Evolutionary conservation across 768 basidiomycete species (phyloP), one percentile per base, ranked within the genome.

Genomic region (Serendipita sp.): DNA sequence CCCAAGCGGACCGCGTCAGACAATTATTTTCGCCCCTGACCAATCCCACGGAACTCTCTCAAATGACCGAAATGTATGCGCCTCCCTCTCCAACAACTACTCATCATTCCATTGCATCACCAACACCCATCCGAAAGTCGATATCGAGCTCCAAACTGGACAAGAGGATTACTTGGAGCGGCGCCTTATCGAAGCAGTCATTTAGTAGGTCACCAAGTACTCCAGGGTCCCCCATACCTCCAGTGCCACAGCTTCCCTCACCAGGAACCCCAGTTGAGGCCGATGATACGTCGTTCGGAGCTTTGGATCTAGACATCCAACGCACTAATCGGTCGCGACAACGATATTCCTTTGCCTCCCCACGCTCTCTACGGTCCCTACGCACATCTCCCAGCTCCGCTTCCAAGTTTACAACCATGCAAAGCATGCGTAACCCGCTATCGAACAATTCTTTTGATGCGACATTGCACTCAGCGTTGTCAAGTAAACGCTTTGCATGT

Each of bases 31-130:
- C 84, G 4, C 89, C 88, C 13, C 80, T 92, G 52, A 85, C 89
- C 0, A 81, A 80, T 4, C 84, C 86, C 4, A 71, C 79, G 13
- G 84, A 87, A 67, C 76, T 90, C n/a, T 78, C 84, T 8, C 89
- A 88, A 70, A 78, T 92, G 10, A 77, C 86, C 10, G 89, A 89
- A 73, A 92, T 92, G 90, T 92, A 92, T 72, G 87, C 88, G 0
- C 89, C 90, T 3, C 80, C 88, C 0, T 87, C 85, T 0, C 85
- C 87, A 66, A 70, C 68, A 67, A 71, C 64, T 44, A 63, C 48
- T 46, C 63, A 64, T 18, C 64, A 40, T 44, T 62, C 65, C 29
- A 62, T 62, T 40, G 6, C 46, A 29, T 62, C 65, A 43, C 40
- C 77, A 16, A 66, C 72, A 44, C 16, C n/a, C 23, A 27, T 65